Percentiles rank a stretch among this genome's conserved stretches.
Evolutionary conservation across 2,329 filamentous ascomycete species (phyloP).

Genomic region (Chrysosporium queenslandicum): DNA sequence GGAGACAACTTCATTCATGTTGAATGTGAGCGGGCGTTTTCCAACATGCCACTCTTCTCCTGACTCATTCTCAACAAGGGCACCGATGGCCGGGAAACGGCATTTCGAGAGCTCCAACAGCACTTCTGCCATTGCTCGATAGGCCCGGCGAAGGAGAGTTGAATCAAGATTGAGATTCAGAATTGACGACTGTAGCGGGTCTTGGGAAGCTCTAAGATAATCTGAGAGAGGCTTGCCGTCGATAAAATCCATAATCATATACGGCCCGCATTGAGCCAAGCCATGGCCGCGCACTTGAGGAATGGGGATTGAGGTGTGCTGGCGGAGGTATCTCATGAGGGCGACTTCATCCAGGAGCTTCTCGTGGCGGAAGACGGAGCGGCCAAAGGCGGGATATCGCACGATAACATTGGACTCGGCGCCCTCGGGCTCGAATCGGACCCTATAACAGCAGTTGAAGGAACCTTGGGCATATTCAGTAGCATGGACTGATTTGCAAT

Average conservation of each 20-base stretch:
- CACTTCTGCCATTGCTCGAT: conserved; percentile 17
- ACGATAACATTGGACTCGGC: conserved; percentile 17
- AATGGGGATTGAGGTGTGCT: conserved; percentile 22
- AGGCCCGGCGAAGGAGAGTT: conserved; percentile 11
- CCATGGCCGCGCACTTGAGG: conserved; percentile 20
- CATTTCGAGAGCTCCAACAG: conserved; percentile 15
- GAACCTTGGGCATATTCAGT: too few species aligned
- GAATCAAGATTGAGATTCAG: conserved; percentile 15
- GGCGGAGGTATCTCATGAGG: conserved; percentile 19
- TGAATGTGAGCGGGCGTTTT: not conserved
- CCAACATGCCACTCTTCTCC: not conserved
- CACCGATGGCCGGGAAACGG: conserved; percentile 17
- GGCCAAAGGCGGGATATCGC: conserved; percentile 17
- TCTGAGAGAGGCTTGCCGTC: conserved; percentile 21
- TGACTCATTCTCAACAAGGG: conserved; percentile 17
- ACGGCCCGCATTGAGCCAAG: conserved; percentile 17
- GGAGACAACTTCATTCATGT: not conserved
- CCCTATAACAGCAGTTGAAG: conserved; percentile 19
- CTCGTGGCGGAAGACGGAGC: conserved; percentile 15
- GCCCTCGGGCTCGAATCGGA: conserved; percentile 18
- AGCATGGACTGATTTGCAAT: too few species aligned
- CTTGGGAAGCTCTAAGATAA: conserved; percentile 19
- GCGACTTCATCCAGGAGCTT: conserved; percentile 16
- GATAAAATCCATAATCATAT: conserved; percentile 24
- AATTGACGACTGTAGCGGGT: not conserved